These are phyloP conservation scores for Nannochloris sp. DNA, from an alignment of 139 green algal species.

Conservation along the genomic window DNA sequence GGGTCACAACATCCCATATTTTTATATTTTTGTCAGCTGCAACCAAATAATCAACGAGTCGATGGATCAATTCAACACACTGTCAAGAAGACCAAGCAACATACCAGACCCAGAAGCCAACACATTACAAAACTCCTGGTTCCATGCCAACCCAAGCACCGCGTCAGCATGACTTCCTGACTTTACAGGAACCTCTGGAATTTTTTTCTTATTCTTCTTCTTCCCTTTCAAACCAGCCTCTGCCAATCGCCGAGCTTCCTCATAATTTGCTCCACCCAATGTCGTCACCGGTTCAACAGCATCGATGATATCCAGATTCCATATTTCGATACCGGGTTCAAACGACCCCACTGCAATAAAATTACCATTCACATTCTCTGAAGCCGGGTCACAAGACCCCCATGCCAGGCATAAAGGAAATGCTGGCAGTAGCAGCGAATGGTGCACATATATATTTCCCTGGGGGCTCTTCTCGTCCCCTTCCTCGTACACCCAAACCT, in stretches of 20 bases:
- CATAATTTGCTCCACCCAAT: constrained; percentile 62
- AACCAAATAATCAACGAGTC: background rate
- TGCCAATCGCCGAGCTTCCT: constrained; percentile 13
- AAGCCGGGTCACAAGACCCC: constrained; percentile 63
- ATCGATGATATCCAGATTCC: constrained; percentile 87
- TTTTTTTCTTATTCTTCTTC: constrained; percentile 39
- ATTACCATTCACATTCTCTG: constrained; percentile 34
- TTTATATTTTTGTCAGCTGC: constrained; percentile 82
- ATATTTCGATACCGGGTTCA: constrained; percentile 93
- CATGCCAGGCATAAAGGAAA: constrained; percentile 88
- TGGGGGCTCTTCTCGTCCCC: constrained; percentile 31
- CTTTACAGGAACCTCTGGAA: constrained; percentile 54
- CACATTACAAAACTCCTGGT: constrained; percentile 77
- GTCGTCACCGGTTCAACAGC: constrained; percentile 68
- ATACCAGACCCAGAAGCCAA: constrained; percentile 58
- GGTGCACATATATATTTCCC: constrained; percentile 89
- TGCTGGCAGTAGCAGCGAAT: constrained; percentile 88
- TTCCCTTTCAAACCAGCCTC: constrained; percentile 14
- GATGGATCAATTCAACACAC: background rate
- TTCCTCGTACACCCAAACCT: constrained; percentile 96
- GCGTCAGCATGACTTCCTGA: constrained; percentile 80
- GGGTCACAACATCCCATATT: constrained; percentile 64
- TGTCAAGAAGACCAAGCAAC: constrained; percentile 8
- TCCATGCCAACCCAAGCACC: constrained; percentile 88
- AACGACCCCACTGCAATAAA: constrained; percentile 83